phyloP scores from a whole-genome alignment of 2,329 filamentous ascomycete genomes.

The Thelonectria discophora region DNA sequence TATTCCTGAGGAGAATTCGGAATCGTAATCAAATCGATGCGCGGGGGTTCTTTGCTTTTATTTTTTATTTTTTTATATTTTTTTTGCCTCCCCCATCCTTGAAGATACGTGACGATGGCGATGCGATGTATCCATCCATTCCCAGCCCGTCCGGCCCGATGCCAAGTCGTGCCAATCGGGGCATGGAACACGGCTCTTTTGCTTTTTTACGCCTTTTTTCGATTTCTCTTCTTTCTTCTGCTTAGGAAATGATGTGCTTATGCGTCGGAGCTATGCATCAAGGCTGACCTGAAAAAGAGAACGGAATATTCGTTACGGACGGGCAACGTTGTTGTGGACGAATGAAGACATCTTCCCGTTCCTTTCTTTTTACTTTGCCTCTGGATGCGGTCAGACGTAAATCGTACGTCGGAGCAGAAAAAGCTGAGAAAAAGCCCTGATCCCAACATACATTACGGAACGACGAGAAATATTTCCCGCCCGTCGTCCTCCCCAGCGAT shows the following conservation, averaged over 20 bases:
- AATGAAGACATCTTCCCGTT: no score
- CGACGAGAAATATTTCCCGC: not conserved
- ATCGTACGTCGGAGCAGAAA: not conserved
- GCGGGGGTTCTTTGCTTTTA: not conserved
- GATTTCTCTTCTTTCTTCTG: not conserved
- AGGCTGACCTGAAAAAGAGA: no score
- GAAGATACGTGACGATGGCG: constrained; percentile 9
- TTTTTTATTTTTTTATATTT: not conserved
- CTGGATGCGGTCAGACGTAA: not conserved
- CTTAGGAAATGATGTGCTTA: no score
- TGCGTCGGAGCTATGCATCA: no score
- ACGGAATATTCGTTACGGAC: no score
- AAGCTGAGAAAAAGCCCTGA: not conserved
- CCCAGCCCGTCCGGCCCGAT: constrained; percentile 40
- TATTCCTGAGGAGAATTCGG: not conserved
- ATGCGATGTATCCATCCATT: not conserved
- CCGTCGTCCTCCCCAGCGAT: constrained; percentile 5
- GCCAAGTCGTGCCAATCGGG: constrained; percentile 42
- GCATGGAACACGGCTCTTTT: constrained; percentile 26
- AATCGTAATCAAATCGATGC: no score
- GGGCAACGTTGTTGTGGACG: no score
- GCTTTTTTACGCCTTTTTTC: constrained; percentile 17
- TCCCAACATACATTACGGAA: not conserved
- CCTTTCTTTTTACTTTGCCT: not conserved
- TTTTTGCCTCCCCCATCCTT: constrained; percentile 9